A percentile compares a stretch with the other conserved stretches of the same genome.
Conservation (phyloP, 2,329 filamentous ascomycete genomes). For the Penicillium sp. region DNA sequence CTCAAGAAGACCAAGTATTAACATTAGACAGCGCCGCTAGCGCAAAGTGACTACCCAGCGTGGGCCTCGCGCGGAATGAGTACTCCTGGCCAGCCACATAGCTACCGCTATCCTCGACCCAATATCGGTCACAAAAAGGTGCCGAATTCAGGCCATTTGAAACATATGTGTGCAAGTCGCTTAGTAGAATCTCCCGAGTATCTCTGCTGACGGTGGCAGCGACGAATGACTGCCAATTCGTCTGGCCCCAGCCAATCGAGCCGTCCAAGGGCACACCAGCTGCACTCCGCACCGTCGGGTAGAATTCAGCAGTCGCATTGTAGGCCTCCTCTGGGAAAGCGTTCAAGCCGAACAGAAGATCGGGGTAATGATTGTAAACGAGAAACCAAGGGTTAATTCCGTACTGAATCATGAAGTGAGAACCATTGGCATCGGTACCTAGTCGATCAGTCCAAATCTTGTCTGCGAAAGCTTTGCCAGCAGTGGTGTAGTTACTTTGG, state of each 20-base stretch:
- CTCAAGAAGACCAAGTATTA: conserved; percentile 17
- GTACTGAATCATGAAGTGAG: conserved; percentile 40
- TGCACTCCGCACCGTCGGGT: conserved; percentile 30
- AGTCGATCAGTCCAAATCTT: conserved; percentile 34
- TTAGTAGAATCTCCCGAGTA: conserved; percentile 29
- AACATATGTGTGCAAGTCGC: conserved; percentile 37
- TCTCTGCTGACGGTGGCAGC: conserved; percentile 29
- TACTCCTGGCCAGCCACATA: conserved; percentile 25
- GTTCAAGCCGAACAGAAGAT: conserved; percentile 36
- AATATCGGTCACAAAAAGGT: conserved; percentile 42
- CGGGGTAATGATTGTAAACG: conserved; percentile 42
- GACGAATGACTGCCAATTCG: conserved; percentile 41
- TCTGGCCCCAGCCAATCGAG: conserved; percentile 37
- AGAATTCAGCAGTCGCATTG: conserved; percentile 36
- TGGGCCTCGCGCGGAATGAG: conserved; percentile 34
- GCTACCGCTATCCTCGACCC: conserved; percentile 25
- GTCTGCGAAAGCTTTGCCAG: conserved; percentile 34
- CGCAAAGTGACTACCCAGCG: conserved; percentile 41
- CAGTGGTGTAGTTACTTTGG: conserved; percentile 34
- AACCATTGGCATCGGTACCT: conserved; percentile 32
- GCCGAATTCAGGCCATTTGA: conserved; percentile 36
- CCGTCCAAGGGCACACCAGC: conserved; percentile 39
- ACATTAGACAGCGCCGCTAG: conserved; percentile 32
- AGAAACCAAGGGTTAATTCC: conserved; percentile 30
- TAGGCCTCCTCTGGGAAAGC: conserved; percentile 38